Evolutionary conservation across 441 rosid species (phyloP), one percentile per base, ranked within the genome.

Genomic region (Gossypium lobatum): DNA sequence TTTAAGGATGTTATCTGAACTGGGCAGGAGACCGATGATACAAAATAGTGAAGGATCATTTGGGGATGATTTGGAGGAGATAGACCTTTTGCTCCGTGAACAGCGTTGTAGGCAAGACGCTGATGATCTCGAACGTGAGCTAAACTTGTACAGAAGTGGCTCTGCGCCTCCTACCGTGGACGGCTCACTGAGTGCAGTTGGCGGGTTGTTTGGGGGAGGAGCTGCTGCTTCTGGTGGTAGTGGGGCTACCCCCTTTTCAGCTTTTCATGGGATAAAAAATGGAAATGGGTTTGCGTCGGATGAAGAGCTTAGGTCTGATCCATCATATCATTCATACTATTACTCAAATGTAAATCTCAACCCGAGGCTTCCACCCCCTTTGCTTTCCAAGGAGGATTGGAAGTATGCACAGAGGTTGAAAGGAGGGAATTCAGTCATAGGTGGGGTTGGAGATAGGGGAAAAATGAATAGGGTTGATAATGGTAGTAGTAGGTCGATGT

Each of bases 351-450:
- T 88, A 79, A 95, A 93, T 78, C 73, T 93, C 81, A 95, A 95
- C 76, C 99, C 99, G 10, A 90, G 99, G 83, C 85, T 95, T 31
- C 98, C 99, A 1, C 98, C 97, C 52, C 99, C 99, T 73, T 60
- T 60, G 39, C 64, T 60, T 28, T 60, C 64, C 39, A 60, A 60
- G 64, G 64, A 60, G 42, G 64, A 93, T 80, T 85, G 93, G 94
- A 89, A 88, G 81, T 85, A 81, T 80, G 81, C 94, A 14, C 99
- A 95, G 78, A 90, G 96, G 82, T 79, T 93, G 80, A 87, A 91
- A 72, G 94, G 96, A 39, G 89, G 87, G 48, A 81, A 81, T 70
- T 80, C 91, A 0, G 81, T 65, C 18, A 54, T 90, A 31, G 96
- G 93, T 17, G 97, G 91, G 71, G 82, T 91, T 76, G 99, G 96